Conservation (phyloP, 257 asterid genomes). For the Lithospermum erythrorhizon region DNA sequence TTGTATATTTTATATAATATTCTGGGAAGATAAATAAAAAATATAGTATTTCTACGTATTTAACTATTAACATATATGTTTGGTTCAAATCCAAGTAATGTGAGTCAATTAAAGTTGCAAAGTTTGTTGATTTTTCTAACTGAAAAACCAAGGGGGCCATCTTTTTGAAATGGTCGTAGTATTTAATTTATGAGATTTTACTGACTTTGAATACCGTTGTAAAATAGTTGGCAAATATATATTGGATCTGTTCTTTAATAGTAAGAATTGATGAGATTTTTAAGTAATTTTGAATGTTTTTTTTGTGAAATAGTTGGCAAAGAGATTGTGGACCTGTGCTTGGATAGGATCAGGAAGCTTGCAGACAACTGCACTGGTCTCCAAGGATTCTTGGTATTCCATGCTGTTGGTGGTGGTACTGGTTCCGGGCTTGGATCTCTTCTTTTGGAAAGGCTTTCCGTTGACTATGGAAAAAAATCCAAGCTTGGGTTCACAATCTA, state of each 20-base stretch:
- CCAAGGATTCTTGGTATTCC: slow-evolving; percentile 87
- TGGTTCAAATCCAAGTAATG: too few species aligned
- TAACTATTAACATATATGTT: too few species aligned
- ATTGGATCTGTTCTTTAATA: neutral
- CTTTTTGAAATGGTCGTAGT: too few species aligned
- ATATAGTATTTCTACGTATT: too few species aligned
- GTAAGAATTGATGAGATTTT: neutral
- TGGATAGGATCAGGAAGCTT: slow-evolving; percentile 84
- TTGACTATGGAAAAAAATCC: slow-evolving; percentile 80
- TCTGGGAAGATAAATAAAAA: too few species aligned
- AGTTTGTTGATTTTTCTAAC: too few species aligned
- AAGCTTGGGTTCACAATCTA: slow-evolving; percentile 83
- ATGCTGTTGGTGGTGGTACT: slow-evolving; percentile 94
- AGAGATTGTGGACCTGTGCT: slow-evolving; percentile 82
- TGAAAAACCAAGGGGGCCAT: too few species aligned
- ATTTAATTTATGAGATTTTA: too few species aligned
- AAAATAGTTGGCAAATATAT: too few species aligned
- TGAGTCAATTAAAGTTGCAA: too few species aligned
- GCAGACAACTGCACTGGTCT: slow-evolving; percentile 91
- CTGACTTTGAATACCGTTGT: neutral
- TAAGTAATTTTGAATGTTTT: neutral
- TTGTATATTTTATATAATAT: too few species aligned
- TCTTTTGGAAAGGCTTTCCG: slow-evolving; percentile 83
- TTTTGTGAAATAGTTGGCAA: slow-evolving; percentile 40
- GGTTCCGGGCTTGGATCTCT: slow-evolving; percentile 92